Conservation (phyloP, 75 land plant species). For the Cunninghamia lanceolata region DNA sequence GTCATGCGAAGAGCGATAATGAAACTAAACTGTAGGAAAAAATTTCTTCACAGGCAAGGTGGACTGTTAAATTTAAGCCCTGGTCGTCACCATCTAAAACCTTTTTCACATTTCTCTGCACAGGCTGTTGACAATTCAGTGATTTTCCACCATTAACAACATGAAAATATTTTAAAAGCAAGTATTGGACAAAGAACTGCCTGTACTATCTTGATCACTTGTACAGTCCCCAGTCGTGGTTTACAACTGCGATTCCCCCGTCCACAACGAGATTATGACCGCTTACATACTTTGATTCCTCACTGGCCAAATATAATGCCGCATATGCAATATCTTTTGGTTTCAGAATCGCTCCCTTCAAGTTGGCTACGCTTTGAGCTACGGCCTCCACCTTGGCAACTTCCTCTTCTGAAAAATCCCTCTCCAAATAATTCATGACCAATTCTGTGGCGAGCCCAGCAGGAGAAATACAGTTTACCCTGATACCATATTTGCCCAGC, state of each 20-base stretch:
- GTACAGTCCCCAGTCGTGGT: neutral
- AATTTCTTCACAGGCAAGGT: too few species aligned
- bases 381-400: neutral
- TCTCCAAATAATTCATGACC: neutral
- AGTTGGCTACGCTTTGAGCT: neutral
- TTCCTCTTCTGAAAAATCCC: neutral
- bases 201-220: neutral
- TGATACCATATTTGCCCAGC: conserved; percentile 39
- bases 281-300: neutral
- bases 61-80: too few species aligned
- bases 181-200: too few species aligned
- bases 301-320: neutral
- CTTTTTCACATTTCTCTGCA: too few species aligned
- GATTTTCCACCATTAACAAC: too few species aligned
- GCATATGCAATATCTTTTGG: neutral
- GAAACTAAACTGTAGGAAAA: too few species aligned
- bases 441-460: conserved; percentile 13
- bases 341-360: neutral
- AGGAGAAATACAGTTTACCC: conserved; percentile 59
- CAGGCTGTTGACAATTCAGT: too few species aligned
- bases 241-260: neutral
- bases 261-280: conserved; percentile 10
- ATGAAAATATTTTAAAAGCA: too few species aligned
- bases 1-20: too few species aligned
- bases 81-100: too few species aligned